Base-by-base conservation (phyloP, 2,329 filamentous ascomycete species). In the Fusarium pininemorale region DNA sequence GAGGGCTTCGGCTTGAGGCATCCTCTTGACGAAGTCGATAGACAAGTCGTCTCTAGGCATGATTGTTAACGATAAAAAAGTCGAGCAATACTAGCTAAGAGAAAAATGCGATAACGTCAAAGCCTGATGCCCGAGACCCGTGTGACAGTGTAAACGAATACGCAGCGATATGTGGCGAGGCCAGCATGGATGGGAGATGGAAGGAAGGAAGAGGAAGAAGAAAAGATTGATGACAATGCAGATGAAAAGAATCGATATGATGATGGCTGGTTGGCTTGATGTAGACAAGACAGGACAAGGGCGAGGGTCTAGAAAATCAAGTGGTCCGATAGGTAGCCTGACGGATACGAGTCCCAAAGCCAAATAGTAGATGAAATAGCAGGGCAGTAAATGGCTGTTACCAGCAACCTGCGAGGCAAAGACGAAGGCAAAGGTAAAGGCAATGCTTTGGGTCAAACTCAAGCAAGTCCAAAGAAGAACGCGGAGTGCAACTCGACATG, bases 41-140 rank as follows among this genome's bases (percentile, higher is more conserved):
- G 89, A 89, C 78, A 92, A 85, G 81, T 92, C 90, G 90, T 92
- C 90, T 90, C 90, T 92, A 85, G 90, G 90, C 90, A 92, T 92
- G 83, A 84, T 84, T 87, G 89, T 90, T 89, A 90, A 90, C 83
- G 79, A 80, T 77, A 75, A 74, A 75, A 75, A 62, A 69, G 69
- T 67, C 72, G 66, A 69, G 73, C 74, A 70, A 76, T 72, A 74
- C 70, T 65, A 75, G 60, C 64, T 74, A 60, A 64, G 67, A 71
- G 66, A 74, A 63, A 73, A 72, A 72, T 54, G 68, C 67, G 69
- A 72, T 70, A 63, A 71, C 60, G 73, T 73, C 73, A 65, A 71
- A 69, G 68, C 64, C 66, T 51, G 32, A 30, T 50, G 24, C 65
- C 62, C 69, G 53, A 67, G 70, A 65, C 59, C 70, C 63, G 68